Evolutionary conservation across 1,284 basidiomycete species (phyloP), one percentile per base, ranked within the genome.

Genomic region (Leccinum fallax): DNA sequence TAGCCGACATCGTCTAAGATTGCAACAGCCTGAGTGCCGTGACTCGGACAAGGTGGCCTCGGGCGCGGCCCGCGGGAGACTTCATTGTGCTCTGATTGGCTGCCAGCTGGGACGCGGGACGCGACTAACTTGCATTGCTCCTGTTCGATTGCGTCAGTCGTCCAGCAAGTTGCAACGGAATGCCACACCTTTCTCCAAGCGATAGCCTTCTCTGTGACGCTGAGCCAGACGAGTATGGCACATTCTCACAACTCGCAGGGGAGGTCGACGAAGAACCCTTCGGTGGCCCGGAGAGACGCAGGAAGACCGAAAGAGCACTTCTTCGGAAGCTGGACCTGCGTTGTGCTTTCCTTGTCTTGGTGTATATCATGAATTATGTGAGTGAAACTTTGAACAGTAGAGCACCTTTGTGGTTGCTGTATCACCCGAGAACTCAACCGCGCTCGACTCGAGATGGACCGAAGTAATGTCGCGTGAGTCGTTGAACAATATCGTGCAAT

Each of bases 331-430:
- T 91, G 32, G 89, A 91, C 71, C 61, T 76, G 13, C 79, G 87
- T 40, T 88, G 89, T 83, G 82, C 81, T 40, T 87, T 90, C 55
- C 76, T 90, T 15, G 78, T 90, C 53, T 67, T 32, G 24, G 85
- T 90, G 19, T 89, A 90, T 66, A 85, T 89, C 57, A 77, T 90
- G 56, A 90, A 88, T 73, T 88, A 78, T 63, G 86, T 86, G 67
- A 69, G 81, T 76, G 38, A 21, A 57, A 10, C 36, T 52, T 28
- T n/a, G 26, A 30, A 28, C 16, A 55, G 5, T 24, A 38, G 7
- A 46, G 13, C 55, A n/a, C 55, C 26, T 19, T 13, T 36, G 51
- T 19, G 40, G 40, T 43, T 43, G 40, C 40, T 43, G 5, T 19
- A 43, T 43, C 13, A n/a, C 38, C 40, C 40, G 40, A 46, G 57